These are phyloP conservation scores for Suillus sp. DNA, from an alignment of 768 basidiomycete genomes.

Conservation along the genomic window DNA sequence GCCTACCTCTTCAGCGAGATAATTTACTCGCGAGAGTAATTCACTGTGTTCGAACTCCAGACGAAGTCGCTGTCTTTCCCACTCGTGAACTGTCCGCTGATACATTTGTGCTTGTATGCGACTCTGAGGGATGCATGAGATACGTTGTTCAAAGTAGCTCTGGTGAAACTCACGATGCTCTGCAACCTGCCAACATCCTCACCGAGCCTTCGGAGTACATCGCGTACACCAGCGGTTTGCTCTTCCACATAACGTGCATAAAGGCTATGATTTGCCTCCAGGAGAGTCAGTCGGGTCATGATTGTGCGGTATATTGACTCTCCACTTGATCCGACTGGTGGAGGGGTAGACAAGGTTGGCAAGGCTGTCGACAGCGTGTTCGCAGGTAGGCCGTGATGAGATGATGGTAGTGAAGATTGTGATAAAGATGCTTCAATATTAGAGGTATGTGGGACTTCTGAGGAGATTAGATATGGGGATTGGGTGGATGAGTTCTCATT, in stretches of 20 bases:
- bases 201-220: slow-evolving; percentile 70
- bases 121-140: slow-evolving; percentile 44
- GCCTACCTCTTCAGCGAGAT: slow-evolving; percentile 78
- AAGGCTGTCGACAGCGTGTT: not conserved
- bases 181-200: slow-evolving; percentile 81
- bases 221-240: slow-evolving; percentile 75
- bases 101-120: slow-evolving; percentile 69
- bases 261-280: slow-evolving; percentile 88
- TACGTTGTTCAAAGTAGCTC: not conserved
- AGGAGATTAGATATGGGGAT: not conserved
- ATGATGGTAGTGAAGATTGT: not conserved
- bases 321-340: slow-evolving; percentile 38
- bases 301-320: slow-evolving; percentile 97
- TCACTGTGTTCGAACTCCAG: slow-evolving; percentile 73
- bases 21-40: slow-evolving; percentile 68
- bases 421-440: not conserved
- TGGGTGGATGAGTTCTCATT: not conserved
- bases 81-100: slow-evolving; percentile 63
- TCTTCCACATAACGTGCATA: slow-evolving; percentile 87
- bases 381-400: slow-evolving; percentile 11
- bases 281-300: slow-evolving; percentile 84
- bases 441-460: not conserved
- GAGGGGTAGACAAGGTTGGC: not conserved
- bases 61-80: slow-evolving; percentile 65
- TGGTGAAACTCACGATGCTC: slow-evolving; percentile 56